Evolutionary conservation across 2,329 filamentous ascomycete genomes (phyloP).

Genomic region (Alternaria gaisen): DNA sequence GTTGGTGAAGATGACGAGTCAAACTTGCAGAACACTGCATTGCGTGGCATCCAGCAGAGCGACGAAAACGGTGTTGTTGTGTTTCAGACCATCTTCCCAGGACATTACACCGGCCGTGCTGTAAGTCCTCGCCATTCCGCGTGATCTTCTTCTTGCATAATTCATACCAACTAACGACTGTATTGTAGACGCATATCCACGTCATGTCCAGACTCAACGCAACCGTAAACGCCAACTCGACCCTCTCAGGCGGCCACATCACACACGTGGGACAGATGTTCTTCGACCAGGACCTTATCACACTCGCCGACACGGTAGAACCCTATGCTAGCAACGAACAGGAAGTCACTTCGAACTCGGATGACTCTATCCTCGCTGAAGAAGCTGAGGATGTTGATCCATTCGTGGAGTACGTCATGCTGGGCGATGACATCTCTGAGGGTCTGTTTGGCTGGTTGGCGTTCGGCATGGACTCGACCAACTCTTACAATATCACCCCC

Average conservation of each 20-base stretch:
- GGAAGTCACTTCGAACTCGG: slow-evolving; percentile 59
- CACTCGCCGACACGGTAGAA: slow-evolving; percentile 57
- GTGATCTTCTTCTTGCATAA: not conserved
- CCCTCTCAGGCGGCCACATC: slow-evolving; percentile 47
- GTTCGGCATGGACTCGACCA: slow-evolving; percentile 41
- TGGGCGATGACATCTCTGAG: slow-evolving; percentile 59
- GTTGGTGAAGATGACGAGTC: slow-evolving; percentile 42
- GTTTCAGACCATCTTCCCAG: slow-evolving; percentile 60
- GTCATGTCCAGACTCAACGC: slow-evolving; percentile 52
- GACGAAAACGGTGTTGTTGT: slow-evolving; percentile 58
- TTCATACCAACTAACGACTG: not conserved
- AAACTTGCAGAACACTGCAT: slow-evolving; percentile 50
- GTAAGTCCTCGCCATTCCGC: slow-evolving; percentile 21
- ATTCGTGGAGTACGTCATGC: slow-evolving; percentile 65
- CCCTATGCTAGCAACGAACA: slow-evolving; percentile 57
- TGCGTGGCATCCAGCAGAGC: slow-evolving; percentile 59
- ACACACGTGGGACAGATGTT: slow-evolving; percentile 58
- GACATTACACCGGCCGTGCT: slow-evolving; percentile 48
- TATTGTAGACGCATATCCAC: slow-evolving; percentile 51
- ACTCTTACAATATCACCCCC: slow-evolving; percentile 38
- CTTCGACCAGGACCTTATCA: slow-evolving; percentile 52
- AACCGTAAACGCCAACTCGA: slow-evolving; percentile 51
- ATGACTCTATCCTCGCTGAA: slow-evolving; percentile 60
- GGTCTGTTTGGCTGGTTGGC: slow-evolving; percentile 48
- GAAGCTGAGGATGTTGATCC: slow-evolving; percentile 63